Percentiles rank a stretch among this genome's conserved stretches.
phyloP scores from a whole-genome alignment of 129 eudicot genomes.

The Lactuca sativa region DNA sequence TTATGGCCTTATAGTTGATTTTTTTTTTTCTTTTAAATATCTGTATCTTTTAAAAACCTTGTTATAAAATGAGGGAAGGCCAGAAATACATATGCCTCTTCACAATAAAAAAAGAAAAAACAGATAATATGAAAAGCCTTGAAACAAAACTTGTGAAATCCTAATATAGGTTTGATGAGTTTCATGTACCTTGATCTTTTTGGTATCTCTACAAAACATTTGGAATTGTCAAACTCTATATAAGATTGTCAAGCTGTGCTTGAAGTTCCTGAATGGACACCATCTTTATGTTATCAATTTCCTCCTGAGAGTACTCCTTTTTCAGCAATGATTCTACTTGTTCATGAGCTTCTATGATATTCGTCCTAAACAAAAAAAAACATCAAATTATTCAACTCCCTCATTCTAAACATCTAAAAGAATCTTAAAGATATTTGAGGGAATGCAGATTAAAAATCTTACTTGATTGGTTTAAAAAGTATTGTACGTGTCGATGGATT shows the following conservation, averaged over 20 bases:
- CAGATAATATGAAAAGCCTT: not conserved
- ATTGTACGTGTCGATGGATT: constrained; percentile 90
- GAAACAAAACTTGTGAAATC: not conserved
- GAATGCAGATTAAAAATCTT: constrained; percentile 30
- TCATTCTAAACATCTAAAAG: not conserved
- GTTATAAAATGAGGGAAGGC: not conserved
- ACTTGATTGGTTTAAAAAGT: constrained; percentile 95
- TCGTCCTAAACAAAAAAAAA: constrained; percentile 52
- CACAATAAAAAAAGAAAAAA: constrained; percentile 8
- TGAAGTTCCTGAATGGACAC: constrained; percentile 66
- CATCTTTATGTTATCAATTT: constrained; percentile 59
- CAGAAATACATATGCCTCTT: not conserved
- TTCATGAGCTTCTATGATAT: constrained; percentile 85
- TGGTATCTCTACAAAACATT: not conserved
- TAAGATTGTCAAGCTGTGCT: constrained; percentile 70
- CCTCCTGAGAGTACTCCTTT: constrained; percentile 72
- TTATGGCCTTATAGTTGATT: too few relatives aligned
- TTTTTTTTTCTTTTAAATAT: too few relatives aligned
- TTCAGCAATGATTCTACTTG: constrained; percentile 66
- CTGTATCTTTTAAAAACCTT: too few relatives aligned
- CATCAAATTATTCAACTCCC: not conserved
- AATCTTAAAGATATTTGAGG: not conserved
- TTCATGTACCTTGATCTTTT: not conserved
- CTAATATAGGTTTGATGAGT: not conserved
- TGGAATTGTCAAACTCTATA: constrained; percentile 24